These are phyloP conservation scores for Fraxinus paxiana DNA, from an alignment of 305 asterid species.

Conservation along the genomic window DNA sequence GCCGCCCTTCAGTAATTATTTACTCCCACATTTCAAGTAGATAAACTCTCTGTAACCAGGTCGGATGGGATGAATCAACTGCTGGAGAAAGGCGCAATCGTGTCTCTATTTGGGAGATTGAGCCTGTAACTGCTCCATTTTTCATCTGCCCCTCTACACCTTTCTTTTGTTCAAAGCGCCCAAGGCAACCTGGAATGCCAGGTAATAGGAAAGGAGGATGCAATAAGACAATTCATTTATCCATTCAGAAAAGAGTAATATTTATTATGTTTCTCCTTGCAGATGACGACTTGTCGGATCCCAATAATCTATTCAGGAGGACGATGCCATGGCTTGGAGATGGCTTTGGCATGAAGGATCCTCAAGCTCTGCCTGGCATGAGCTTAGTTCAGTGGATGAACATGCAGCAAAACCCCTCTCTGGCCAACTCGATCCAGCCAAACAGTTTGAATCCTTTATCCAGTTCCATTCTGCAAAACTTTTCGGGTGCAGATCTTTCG, in stretches of 20 bases:
- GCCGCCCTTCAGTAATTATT: not conserved
- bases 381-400: slow-evolving; percentile 97
- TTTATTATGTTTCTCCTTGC: slow-evolving; percentile 33
- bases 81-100: slow-evolving; percentile 83
- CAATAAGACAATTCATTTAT: not conserved
- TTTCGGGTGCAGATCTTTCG: slow-evolving; percentile 46
- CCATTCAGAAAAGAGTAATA: not conserved
- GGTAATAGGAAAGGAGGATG: slow-evolving; percentile 38
- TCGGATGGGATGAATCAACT: slow-evolving; percentile 98
- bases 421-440: slow-evolving; percentile 50
- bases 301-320: slow-evolving; percentile 59
- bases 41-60: slow-evolving; percentile 36
- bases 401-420: slow-evolving; percentile 71
- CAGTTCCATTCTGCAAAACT: slow-evolving; percentile 8
- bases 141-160: slow-evolving; percentile 86
- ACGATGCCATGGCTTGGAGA: slow-evolving; percentile 87
- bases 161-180: slow-evolving; percentile 72
- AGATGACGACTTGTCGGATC: slow-evolving; percentile 77
- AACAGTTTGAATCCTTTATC: slow-evolving; percentile 10
- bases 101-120: slow-evolving; percentile 96
- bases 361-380: slow-evolving; percentile 65
- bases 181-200: slow-evolving; percentile 87
- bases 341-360: slow-evolving; percentile 69
- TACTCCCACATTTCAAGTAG: not conserved
- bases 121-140: slow-evolving; percentile 96